Percentiles rank a stretch among this genome's conserved stretches.
Conservation (phyloP, 192 early-diverging fungal genomes). For the Backusella morwellensis region DNA sequence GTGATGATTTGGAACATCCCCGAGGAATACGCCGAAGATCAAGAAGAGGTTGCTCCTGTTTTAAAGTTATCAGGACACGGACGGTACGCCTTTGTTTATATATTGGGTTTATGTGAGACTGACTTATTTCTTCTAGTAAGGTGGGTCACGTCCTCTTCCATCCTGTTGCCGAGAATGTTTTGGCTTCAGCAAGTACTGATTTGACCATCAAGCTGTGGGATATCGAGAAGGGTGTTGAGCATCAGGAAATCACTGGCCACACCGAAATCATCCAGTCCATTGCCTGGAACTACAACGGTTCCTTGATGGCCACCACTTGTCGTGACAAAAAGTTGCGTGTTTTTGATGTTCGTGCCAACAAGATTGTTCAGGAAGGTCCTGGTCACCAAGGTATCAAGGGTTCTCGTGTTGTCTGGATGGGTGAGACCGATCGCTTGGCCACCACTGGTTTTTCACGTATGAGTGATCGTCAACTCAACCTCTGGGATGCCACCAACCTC, state of each 20-base stretch:
- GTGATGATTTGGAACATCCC: conserved; percentile 97
- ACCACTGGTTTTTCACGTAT: conserved; percentile 95
- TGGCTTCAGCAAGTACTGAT: conserved; percentile 88
- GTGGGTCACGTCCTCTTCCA: conserved; percentile 99
- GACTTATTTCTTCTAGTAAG: conserved; percentile 51
- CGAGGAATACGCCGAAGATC: conserved; percentile 67
- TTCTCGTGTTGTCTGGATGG: conserved; percentile 89
- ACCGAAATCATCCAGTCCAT: conserved; percentile 91
- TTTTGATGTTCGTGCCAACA: conserved; percentile 88
- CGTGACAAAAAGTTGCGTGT: conserved; percentile 96
- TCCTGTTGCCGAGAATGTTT: conserved; percentile 91
- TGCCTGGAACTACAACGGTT: conserved; percentile 86
- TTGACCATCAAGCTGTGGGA: conserved; percentile 94
- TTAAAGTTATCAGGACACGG: conserved; percentile 82
- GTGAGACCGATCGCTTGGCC: conserved; percentile 71
- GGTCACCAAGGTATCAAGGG: conserved; percentile 98
- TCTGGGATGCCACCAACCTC: conserved; percentile 81
- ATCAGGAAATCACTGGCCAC: conserved; percentile 79
- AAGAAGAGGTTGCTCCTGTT: conserved; percentile 76
- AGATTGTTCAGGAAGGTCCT: conserved; percentile 71
- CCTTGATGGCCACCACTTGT: conserved; percentile 83
- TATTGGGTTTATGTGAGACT: background rate
- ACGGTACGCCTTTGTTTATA: conserved; percentile 44
- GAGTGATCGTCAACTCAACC: conserved; percentile 90
- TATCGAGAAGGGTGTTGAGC: conserved; percentile 77